Evolutionary conservation across 805 yeast genomes (phyloP), one percentile per base, ranked within the genome.

Genomic region (Schwanniomyces occidentalis): DNA sequence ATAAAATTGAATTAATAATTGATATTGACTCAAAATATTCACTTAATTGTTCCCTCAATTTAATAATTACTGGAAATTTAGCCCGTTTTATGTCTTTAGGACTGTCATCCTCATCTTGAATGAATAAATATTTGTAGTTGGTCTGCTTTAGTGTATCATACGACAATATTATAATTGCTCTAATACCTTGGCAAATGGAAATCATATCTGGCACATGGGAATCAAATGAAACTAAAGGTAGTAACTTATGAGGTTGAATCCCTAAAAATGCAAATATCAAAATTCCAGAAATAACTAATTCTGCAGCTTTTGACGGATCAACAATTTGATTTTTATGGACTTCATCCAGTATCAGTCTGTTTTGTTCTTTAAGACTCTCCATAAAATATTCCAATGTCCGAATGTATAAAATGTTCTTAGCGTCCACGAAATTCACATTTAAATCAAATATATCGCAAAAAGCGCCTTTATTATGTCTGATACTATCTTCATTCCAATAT

Each of bases 231-330:
- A 64, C 46, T 17, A 65, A 38, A 5, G 68, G 67, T 15, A 55
- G 33, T 8, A 59, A 36, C 14, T 44, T 43, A 30, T 54, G 56
- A 3, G 66, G 63, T 39, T 62, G 66, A 4, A 63, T 36, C 4
- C 61, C 62, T 7, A 61, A 35, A 29, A 48, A 63, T 9, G 65
- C 49, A 39, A 48, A 59, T 13, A 59, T 42, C 7, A 59, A 29
- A 21, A 49, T 41, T 4, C 56, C 44, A 5, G 59, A 49, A 2
- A 51, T 27, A 3, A 38, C 22, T 10, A 56, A 29, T 32, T 52
- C 59, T 8, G 41, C 41, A 0, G 45, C 44, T 3, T n/a, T n/a
- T n/a, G n/a, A n/a, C n/a, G n/a, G n/a, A n/a, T n/a, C n/a, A n/a
- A n/a, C n/a, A n/a, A n/a, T n/a, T n/a, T n/a, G n/a, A n/a, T n/a